A percentile compares a stretch with the other conserved stretches of the same genome.
phyloP scores from a whole-genome alignment of 768 basidiomycete species.

The Leucosporidium creatinivorum region DNA sequence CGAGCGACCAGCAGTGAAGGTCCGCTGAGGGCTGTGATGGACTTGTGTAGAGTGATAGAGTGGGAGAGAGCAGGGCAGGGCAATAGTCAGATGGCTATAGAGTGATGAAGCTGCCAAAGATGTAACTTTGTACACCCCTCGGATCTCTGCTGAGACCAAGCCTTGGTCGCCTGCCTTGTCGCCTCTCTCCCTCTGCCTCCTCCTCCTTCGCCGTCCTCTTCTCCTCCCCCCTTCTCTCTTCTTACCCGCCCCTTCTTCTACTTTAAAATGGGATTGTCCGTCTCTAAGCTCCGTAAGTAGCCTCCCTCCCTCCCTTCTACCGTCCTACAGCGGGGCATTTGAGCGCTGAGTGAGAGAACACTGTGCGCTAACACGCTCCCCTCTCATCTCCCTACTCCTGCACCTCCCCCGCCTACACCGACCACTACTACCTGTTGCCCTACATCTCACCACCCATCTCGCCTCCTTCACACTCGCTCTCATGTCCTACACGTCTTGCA shows the following conservation, averaged over 20 bases:
- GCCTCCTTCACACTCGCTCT: too few relatives aligned
- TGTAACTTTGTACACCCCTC: too few relatives aligned
- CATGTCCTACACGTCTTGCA: background rate
- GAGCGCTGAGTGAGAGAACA: background rate
- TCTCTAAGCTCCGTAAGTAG: slow-evolving; percentile 30
- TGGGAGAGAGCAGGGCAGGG: too few relatives aligned
- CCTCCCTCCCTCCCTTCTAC: background rate
- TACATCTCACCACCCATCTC: background rate
- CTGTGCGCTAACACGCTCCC: background rate
- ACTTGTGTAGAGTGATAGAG: too few relatives aligned
- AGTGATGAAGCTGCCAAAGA: too few relatives aligned
- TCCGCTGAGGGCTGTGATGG: too few relatives aligned
- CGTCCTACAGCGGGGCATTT: background rate
- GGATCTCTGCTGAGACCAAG: too few relatives aligned
- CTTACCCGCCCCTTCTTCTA: background rate
- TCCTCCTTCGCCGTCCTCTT: background rate
- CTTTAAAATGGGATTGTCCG: slow-evolving; percentile 29
- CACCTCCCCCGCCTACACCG: too few relatives aligned
- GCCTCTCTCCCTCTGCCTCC: background rate
- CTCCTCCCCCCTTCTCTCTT: background rate
- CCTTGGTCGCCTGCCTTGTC: background rate
- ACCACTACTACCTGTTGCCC: background rate
- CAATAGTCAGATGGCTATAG: too few relatives aligned
- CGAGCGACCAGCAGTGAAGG: too few relatives aligned
- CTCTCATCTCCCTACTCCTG: background rate